Evolutionary conservation across 345 rosid genomes (phyloP).

Genomic region (Acer yangbiense): DNA sequence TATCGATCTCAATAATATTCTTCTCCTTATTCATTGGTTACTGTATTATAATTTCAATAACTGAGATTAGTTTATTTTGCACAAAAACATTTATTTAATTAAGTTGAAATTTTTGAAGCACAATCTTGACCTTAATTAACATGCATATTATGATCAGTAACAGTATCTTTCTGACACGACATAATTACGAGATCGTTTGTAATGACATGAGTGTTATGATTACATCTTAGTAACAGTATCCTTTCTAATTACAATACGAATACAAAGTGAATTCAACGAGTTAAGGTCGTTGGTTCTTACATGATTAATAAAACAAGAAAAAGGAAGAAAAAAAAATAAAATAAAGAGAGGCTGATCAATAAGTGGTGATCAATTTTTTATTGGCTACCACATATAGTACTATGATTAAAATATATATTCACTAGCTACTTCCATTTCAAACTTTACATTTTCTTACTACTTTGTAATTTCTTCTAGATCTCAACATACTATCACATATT

Average conservation of each 20-base stretch:
- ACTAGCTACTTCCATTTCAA: background rate
- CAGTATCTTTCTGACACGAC: too few relatives aligned
- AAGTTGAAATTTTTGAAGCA: background rate
- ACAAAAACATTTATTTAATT: background rate
- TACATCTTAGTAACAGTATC: too few relatives aligned
- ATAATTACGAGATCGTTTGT: too few relatives aligned
- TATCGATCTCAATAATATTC: background rate
- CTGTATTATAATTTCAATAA: slow-evolving; percentile 12
- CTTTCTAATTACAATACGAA: too few relatives aligned
- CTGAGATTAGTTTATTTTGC: background rate
- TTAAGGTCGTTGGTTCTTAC: too few relatives aligned
- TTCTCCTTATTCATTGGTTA: background rate
- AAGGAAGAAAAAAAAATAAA: too few relatives aligned
- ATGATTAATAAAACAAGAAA: too few relatives aligned
- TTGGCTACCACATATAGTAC: background rate
- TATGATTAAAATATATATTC: background rate
- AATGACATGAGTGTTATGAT: too few relatives aligned
- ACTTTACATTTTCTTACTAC: background rate
- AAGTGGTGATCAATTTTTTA: background rate
- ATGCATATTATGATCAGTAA: background rate
- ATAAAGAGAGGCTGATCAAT: background rate
- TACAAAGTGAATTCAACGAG: too few relatives aligned
- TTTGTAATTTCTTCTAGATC: background rate
- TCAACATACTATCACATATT: background rate
- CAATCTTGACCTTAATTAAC: slow-evolving; percentile 3